Evolutionary conservation across 345 rosid genomes (phyloP).

Genomic region (Eucalyptus curtisii): DNA sequence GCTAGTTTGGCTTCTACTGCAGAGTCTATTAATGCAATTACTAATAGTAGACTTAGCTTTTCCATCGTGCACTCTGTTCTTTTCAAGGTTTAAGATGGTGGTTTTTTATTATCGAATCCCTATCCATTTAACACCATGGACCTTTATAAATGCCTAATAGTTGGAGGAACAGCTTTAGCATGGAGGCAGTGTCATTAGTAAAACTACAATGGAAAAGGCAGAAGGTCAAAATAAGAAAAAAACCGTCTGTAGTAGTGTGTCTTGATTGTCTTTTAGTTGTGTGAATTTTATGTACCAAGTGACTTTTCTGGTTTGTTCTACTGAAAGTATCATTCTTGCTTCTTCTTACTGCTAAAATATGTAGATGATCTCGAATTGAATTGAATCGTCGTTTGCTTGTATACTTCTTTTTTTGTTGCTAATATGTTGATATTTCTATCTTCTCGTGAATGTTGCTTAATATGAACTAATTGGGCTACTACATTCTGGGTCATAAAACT

Average conservation of each 20-base stretch:
- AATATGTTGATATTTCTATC: background rate
- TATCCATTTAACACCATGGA: background rate
- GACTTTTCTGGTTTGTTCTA: background rate
- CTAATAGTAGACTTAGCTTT: background rate
- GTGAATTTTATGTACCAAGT: background rate
- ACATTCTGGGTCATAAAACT: background rate
- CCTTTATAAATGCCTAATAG: background rate
- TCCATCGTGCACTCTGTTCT: background rate
- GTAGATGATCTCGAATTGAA: background rate
- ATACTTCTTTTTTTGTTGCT: background rate
- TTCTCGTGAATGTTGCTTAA: background rate
- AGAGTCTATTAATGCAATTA: background rate
- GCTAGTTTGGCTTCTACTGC: background rate
- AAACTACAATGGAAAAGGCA: background rate
- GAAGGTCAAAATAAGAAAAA: background rate
- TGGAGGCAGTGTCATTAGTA: background rate
- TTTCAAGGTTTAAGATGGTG: background rate
- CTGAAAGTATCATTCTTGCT: background rate
- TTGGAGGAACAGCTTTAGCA: background rate
- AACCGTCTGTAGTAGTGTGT: background rate
- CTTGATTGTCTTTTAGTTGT: background rate
- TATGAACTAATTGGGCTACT: background rate
- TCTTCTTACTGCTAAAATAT: background rate
- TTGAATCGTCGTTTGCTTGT: background rate
- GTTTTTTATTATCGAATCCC: background rate